Base-by-base conservation (phyloP, 225 moss, liverwort and hornwort species). In the Lunularia cruciata region DNA sequence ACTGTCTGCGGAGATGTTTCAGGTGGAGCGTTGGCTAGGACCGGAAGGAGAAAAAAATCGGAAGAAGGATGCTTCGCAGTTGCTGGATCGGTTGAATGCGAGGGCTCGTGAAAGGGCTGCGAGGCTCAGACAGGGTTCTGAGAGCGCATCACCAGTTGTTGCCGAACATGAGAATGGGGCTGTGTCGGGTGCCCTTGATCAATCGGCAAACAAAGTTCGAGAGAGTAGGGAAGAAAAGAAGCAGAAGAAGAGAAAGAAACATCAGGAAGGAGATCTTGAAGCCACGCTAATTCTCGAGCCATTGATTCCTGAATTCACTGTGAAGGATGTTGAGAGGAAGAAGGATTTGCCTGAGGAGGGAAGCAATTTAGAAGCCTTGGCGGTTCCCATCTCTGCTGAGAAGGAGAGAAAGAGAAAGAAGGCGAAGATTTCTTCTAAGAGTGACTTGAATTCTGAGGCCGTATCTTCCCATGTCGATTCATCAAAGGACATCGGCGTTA, bases 101-200 rank as follows among this genome's bases (percentile, higher is more conserved):
- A 74, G 54, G 48, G 81, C 81, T 67, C 73, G 81, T 15, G 65
- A 74, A 71, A 74, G 81, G 2, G 81, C 81, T 7, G 74, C 65
- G 31, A 59, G 19, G 22, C 47, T 48, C 31, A 30, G 19, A 7
- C 46, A 33, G 32, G 34, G 19, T 11, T 11, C 30, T 11, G 47
- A 47, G 18, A 12, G 65, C 15, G 18, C 47, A 31, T 48, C 65
- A 18, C 65, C 65, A 6, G 6, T 12, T 42, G 6, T 6, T 42
- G 42, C 8, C 12, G 42, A 42, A 42, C 42, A n/a, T n/a, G n/a
- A n/a, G 42, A 42, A 6, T 42, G 12, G 42, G 12, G 42, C 42
- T 42, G 6, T 6, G 42, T 42, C 8, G 42, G 12, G 42, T 6
- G 6, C 6, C 12, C 42, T 42, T 42, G 14, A 52, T 25, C 52